phyloP scores from a whole-genome alignment of 2,329 filamentous ascomycete species.

The Arachnomyces sp. region DNA sequence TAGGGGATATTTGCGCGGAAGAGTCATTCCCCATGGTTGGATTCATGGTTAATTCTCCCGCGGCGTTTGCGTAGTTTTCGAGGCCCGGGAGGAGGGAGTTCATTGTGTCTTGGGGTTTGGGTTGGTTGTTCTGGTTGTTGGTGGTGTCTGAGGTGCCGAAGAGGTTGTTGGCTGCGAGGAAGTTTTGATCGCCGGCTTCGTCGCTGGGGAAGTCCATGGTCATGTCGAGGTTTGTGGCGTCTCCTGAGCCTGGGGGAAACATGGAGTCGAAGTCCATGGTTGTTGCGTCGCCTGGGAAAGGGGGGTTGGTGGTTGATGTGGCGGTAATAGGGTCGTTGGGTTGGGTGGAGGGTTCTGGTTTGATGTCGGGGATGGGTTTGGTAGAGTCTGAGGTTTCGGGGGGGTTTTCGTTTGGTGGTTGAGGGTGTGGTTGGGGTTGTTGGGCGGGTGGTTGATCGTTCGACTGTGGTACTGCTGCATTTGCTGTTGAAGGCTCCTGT shows the following conservation, averaged over 20 bases:
- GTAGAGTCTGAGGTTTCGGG: not conserved
- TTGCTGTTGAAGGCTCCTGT: slow-evolving; percentile 6
- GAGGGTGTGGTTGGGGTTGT: not conserved
- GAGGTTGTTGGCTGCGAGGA: slow-evolving; percentile 27
- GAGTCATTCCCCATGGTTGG: slow-evolving; percentile 20
- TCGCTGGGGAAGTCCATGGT: slow-evolving; percentile 33
- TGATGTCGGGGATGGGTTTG: not conserved
- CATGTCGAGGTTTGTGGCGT: slow-evolving; percentile 29
- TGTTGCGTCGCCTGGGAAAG: slow-evolving; percentile 18
- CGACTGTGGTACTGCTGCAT: slow-evolving; percentile 7
- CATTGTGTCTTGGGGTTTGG: slow-evolving; percentile 12
- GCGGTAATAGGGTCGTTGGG: slow-evolving; percentile 15
- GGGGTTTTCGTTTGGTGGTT: not conserved
- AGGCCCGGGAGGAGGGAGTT: slow-evolving; percentile 23
- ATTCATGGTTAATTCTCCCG: slow-evolving; percentile 31
- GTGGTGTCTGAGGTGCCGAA: slow-evolving; percentile 8
- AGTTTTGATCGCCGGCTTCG: slow-evolving; percentile 29
- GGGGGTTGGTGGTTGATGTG: slow-evolving; percentile 14
- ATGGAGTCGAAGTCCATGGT: slow-evolving; percentile 36
- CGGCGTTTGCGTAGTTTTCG: slow-evolving; percentile 25
- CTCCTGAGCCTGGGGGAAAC: slow-evolving; percentile 22
- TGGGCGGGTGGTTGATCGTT: slow-evolving; percentile 1
- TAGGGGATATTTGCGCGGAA: slow-evolving; percentile 11
- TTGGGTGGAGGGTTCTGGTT: not conserved
- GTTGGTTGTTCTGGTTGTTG: not conserved